Conservation (phyloP, 2,329 filamentous ascomycete genomes). For the Colletotrichum graminicola region DNA sequence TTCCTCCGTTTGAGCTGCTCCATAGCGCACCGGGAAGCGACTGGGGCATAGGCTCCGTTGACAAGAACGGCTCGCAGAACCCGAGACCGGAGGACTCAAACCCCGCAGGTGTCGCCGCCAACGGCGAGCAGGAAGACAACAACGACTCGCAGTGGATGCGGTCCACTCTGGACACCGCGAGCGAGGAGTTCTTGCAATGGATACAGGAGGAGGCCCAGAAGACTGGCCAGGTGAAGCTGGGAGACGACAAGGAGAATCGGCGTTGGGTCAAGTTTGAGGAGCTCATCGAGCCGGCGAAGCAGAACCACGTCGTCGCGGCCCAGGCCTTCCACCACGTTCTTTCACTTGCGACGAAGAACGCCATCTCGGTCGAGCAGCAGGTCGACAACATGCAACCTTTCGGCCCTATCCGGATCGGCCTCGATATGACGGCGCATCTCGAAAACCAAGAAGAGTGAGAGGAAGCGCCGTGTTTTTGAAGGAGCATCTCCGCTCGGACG, state of each 20-base stretch:
- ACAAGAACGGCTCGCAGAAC: constrained; percentile 47
- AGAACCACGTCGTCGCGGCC: constrained; percentile 73
- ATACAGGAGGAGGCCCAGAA: constrained; percentile 53
- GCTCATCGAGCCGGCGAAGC: constrained; percentile 70
- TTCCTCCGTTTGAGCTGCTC: constrained; percentile 60
- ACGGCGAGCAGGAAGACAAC: constrained; percentile 40
- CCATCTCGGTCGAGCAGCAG: constrained; percentile 73
- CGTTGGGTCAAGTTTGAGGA: constrained; percentile 75
- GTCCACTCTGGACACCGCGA: constrained; percentile 58
- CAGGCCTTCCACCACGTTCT: constrained; percentile 84
- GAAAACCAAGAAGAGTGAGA: background rate
- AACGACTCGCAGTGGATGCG: constrained; percentile 50
- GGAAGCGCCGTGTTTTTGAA: background rate
- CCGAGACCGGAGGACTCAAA: constrained; percentile 49
- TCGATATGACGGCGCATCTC: constrained; percentile 27
- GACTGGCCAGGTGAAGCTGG: constrained; percentile 47
- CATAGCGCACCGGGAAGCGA: constrained; percentile 54
- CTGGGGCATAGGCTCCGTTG: constrained; percentile 51
- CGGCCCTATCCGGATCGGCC: constrained; percentile 61
- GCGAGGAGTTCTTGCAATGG: constrained; percentile 61
- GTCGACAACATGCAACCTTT: constrained; percentile 55
- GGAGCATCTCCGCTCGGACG: constrained; percentile 8
- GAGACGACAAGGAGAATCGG: constrained; percentile 49
- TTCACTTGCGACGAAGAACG: constrained; percentile 74
- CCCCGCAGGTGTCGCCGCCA: constrained; percentile 35